phyloP scores from a whole-genome alignment of 2,329 filamentous ascomycete genomes.

The Dryadomyces quercus-mongolicae region DNA sequence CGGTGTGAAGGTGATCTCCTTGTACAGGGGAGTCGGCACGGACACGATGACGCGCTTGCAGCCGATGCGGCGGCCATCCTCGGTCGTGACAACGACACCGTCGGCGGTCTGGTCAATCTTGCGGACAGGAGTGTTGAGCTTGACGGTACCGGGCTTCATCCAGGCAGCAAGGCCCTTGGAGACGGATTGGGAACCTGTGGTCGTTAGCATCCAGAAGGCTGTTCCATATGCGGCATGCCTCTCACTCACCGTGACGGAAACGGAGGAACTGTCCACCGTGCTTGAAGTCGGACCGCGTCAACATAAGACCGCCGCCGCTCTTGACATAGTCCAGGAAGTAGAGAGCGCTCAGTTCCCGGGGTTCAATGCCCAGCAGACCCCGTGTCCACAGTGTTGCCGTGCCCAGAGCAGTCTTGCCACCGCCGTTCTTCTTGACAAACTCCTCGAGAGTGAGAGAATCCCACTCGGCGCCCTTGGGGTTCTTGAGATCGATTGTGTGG shows the following conservation, averaged over 20 bases:
- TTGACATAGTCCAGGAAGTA: conserved; percentile 44
- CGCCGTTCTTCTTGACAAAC: conserved; percentile 6
- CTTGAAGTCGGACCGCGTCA: conserved; percentile 35
- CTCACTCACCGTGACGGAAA: background rate
- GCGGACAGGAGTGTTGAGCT: background rate
- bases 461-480: background rate
- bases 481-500: background rate
- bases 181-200: conserved; percentile 10
- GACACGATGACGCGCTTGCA: conserved; percentile 35
- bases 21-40: conserved; percentile 32
- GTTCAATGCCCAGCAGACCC: conserved; percentile 30
- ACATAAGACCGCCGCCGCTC: conserved; percentile 35
- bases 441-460: conserved; percentile 6
- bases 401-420: background rate
- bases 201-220: background rate
- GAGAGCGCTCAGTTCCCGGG: conserved; percentile 34
- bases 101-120: conserved; percentile 5
- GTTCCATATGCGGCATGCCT: too few relatives aligned
- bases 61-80: conserved; percentile 17
- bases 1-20: conserved; percentile 33
- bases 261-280: conserved; percentile 40
- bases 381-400: conserved; percentile 6
- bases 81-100: conserved; percentile 13
- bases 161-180: background rate
- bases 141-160: background rate